phyloP scores from a whole-genome alignment of 306 rosid species.

The Vigna unguiculata region DNA sequence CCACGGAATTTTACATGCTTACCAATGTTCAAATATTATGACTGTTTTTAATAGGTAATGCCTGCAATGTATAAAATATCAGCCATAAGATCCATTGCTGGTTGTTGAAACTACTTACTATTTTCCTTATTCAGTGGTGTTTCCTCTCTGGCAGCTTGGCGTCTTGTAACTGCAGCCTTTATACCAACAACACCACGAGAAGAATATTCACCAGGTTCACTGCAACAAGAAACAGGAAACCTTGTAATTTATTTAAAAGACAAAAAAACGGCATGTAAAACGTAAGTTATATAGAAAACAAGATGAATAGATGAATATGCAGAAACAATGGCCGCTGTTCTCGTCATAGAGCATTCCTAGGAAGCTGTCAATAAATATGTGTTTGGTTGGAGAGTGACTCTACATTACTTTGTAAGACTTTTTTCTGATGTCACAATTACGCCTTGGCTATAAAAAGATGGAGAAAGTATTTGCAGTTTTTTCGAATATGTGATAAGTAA shows the following conservation, averaged over 20 bases:
- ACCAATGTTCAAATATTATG: neutral
- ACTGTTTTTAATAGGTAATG: neutral
- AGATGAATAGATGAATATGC: neutral
- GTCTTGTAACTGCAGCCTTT: constrained; percentile 39
- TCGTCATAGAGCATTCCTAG: too few species aligned
- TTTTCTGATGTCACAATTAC: too few species aligned
- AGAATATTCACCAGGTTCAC: constrained; percentile 46
- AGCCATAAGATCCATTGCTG: constrained; percentile 27
- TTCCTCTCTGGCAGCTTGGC: constrained; percentile 36
- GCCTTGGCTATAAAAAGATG: too few species aligned
- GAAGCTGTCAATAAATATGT: too few species aligned
- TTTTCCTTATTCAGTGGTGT: constrained; percentile 43
- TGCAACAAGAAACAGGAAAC: constrained; percentile 39
- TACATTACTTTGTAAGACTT: too few species aligned
- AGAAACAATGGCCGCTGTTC: too few species aligned
- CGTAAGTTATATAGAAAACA: constrained; percentile 2
- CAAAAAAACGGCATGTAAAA: neutral
- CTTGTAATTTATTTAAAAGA: neutral
- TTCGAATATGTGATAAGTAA: too few species aligned
- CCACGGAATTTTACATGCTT: neutral
- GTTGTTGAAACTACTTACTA: constrained; percentile 44
- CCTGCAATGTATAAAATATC: constrained; percentile 33
- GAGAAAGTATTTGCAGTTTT: too few species aligned
- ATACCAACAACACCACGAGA: constrained; percentile 20
- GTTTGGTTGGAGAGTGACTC: too few species aligned